These are phyloP conservation scores for Pisolithus orientalis DNA, from an alignment of 768 basidiomycete genomes.

Conservation along the genomic window DNA sequence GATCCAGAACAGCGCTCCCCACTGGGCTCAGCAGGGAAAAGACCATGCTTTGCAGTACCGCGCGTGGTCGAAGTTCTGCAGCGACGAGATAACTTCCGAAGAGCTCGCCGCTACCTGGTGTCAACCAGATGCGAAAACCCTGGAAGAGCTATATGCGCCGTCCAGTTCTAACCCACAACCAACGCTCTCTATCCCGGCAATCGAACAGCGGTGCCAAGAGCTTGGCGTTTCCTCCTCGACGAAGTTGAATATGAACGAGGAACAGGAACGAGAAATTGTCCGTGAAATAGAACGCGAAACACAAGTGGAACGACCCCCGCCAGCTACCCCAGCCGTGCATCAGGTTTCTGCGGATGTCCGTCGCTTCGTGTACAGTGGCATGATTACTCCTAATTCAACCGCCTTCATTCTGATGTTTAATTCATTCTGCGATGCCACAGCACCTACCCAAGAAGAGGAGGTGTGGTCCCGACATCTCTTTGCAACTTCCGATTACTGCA, in stretches of 20 bases:
- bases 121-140: constrained; percentile 32
- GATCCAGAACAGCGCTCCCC: constrained; percentile 33
- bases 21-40: constrained; percentile 37
- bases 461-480: neutral
- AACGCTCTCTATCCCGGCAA: neutral
- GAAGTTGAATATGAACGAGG: too few species aligned
- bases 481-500: constrained; percentile 12
- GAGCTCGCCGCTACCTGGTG: constrained; percentile 28
- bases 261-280: too few species aligned
- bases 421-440: too few species aligned
- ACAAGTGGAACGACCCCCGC: too few species aligned
- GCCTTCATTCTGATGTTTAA: too few species aligned
- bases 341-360: too few species aligned
- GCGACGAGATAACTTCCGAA: neutral
- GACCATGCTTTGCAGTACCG: constrained; percentile 13
- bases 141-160: constrained; percentile 31
- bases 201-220: neutral
- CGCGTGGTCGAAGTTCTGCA: constrained; percentile 12
- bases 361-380: too few species aligned
- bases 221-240: too few species aligned
- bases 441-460: too few species aligned
- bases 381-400: too few species aligned
- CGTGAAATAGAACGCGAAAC: too few species aligned
- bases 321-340: too few species aligned
- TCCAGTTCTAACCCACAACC: neutral